Percentiles rank a stretch among this genome's conserved stretches.
These are phyloP conservation scores for Microdochium paspali DNA, from an alignment of 2,329 filamentous ascomycete species.

Conservation along the genomic window DNA sequence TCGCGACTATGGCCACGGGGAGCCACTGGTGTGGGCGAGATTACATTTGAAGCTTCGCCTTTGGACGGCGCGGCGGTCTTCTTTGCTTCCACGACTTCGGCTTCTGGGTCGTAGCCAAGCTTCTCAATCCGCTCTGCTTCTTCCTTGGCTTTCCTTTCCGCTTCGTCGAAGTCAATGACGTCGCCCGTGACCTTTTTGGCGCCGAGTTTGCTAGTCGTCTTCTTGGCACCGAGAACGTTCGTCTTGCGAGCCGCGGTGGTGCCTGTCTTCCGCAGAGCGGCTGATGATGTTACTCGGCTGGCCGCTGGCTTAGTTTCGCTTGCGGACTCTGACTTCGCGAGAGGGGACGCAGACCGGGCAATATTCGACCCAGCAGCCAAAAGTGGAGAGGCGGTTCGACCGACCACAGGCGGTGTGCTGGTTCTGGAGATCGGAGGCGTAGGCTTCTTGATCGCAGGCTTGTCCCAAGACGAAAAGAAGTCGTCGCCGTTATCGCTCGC, in stretches of 20 bases:
- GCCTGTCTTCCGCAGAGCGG: slow-evolving; percentile 71
- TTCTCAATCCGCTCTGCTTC: slow-evolving; percentile 94
- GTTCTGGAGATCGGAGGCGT: slow-evolving; percentile 89
- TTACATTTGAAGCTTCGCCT: slow-evolving; percentile 50
- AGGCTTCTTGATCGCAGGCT: slow-evolving; percentile 91
- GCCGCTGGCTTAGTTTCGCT: slow-evolving; percentile 50
- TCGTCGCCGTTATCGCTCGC: slow-evolving; percentile 77
- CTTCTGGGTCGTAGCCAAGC: slow-evolving; percentile 89
- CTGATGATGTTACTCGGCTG: slow-evolving; percentile 66
- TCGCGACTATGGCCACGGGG: slow-evolving; percentile 55
- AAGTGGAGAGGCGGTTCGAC: slow-evolving; percentile 84
- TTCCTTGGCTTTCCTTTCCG: slow-evolving; percentile 93
- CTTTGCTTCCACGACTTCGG: slow-evolving; percentile 51
- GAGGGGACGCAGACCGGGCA: slow-evolving; percentile 74
- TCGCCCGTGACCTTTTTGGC: slow-evolving; percentile 82
- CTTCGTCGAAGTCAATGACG: slow-evolving; percentile 90
- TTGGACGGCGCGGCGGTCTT: slow-evolving; percentile 21
- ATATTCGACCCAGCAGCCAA: slow-evolving; percentile 67
- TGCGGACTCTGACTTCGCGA: slow-evolving; percentile 51
- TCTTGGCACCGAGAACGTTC: slow-evolving; percentile 80
- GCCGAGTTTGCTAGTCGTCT: slow-evolving; percentile 70
- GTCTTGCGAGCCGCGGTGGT: slow-evolving; percentile 64
- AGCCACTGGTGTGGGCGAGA: slow-evolving; percentile 60
- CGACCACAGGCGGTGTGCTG: slow-evolving; percentile 71
- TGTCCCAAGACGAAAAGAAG: slow-evolving; percentile 99